Evolutionary conservation across 139 green algal species (phyloP), one percentile per base, ranked within the genome.

Genomic region (Choricystis sp.): DNA sequence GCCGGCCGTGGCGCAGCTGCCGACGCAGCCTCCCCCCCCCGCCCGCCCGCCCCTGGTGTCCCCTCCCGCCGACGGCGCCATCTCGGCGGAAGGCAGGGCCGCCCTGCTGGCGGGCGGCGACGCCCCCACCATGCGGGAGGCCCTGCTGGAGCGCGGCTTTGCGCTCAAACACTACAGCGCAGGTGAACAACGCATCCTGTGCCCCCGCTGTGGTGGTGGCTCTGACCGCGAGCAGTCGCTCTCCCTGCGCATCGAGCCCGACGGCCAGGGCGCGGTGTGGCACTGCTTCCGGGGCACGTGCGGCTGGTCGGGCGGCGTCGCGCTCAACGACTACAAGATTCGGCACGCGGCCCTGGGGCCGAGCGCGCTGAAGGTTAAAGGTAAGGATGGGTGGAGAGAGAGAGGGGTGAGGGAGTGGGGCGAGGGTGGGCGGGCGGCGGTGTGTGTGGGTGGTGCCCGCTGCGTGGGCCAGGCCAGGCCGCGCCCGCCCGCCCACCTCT

Each of bases 231-330:
- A 83, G 58, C 59, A 49, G 1, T 48, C 58, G 59, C 62, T 86
- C 9, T 60, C 49, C 9, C 62, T 88, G 2, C 67, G 65, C n/a
- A 74, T 86, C 20, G 64, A 71, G 0, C 59, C 72, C 23, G 72
- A 70, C 59, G 69, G 63, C 28, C 64, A 69, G 26, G 52, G 40
- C 14, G 82, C 81, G 26, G 31, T 72, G 26, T 91, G 74, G 74
- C 49, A 72, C 29, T 92, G 85, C 70, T 73, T 78, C 65, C 65
- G 85, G 2, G 77, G 64, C 26, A 85, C 55, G 1, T 92, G 85
- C 65, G 80, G 78, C 24, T 82, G 63, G 48, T 49, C 61, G 59
- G 84, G 84, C 1, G 55, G 26, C 14, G 59, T 72, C 23, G 58
- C 60, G 20, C 24, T 72, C 23, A 30, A 66, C 25, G 9, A 16